Percentiles rank a stretch among this genome's conserved stretches.
Conservation (phyloP, 2,329 filamentous ascomycete genomes). For the Acephala macrosclerotiorum region DNA sequence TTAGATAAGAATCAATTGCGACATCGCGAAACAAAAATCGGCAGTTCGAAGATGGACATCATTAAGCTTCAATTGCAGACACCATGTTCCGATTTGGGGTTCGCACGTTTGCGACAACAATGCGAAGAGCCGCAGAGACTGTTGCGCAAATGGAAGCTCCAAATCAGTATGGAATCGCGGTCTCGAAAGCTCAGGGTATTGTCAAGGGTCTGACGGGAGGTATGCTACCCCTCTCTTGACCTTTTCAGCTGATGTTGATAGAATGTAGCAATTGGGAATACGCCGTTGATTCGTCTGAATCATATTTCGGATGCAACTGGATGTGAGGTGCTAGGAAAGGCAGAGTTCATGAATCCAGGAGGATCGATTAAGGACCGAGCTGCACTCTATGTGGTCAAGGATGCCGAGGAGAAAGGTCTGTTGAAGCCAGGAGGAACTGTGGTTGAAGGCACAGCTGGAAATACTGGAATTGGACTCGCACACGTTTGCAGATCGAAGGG, state of each 20-base stretch:
- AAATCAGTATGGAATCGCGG: constrained; percentile 63
- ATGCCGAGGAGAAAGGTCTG: constrained; percentile 88
- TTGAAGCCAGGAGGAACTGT: constrained; percentile 89
- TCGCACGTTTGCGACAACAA: constrained; percentile 63
- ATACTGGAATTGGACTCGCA: constrained; percentile 96
- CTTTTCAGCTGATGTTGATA: constrained; percentile 23
- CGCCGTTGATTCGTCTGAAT: constrained; percentile 90
- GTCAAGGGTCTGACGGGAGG: constrained; percentile 73
- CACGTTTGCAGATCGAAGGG: constrained; percentile 93
- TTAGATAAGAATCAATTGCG: constrained; percentile 22
- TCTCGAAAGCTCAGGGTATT: constrained; percentile 71
- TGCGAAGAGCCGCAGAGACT: constrained; percentile 55
- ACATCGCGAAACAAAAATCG: constrained; percentile 18
- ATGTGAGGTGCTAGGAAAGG: constrained; percentile 94
- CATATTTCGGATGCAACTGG: constrained; percentile 88
- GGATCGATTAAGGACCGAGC: constrained; percentile 97
- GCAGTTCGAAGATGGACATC: not conserved
- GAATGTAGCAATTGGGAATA: constrained; percentile 88
- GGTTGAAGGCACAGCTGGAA: constrained; percentile 95
- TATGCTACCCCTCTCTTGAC: constrained; percentile 46
- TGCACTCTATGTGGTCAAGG: constrained; percentile 89
- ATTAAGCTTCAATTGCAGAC: constrained; percentile 16
- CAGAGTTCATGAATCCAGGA: constrained; percentile 98
- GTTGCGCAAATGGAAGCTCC: constrained; percentile 54
- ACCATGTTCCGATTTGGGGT: constrained; percentile 63